Evolutionary conservation across 2,329 filamentous ascomycete species (phyloP).

Genomic region (Venturia carpophila): DNA sequence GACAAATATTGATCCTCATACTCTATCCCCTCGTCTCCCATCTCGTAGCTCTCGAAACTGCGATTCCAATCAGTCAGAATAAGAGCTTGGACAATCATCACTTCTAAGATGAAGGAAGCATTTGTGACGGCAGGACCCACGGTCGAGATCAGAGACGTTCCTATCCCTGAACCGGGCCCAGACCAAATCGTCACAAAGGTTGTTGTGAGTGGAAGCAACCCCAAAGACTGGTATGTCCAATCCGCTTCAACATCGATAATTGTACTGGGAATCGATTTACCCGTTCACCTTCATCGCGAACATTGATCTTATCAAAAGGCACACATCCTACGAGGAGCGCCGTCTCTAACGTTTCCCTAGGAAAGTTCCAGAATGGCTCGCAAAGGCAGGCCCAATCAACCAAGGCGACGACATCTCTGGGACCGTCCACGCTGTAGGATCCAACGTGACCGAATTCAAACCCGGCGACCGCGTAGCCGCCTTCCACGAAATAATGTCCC

Average conservation of each 20-base stretch:
- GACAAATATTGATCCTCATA: neutral
- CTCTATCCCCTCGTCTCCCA: no score
- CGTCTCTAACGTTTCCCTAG: neutral
- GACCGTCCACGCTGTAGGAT: constrained; percentile 47
- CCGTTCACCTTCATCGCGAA: no score
- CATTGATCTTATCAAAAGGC: no score
- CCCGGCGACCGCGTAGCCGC: constrained; percentile 50
- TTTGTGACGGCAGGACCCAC: constrained; percentile 28
- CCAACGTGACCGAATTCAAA: constrained; percentile 50
- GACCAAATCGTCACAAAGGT: constrained; percentile 23
- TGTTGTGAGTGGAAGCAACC: constrained; percentile 34
- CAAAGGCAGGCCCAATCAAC: constrained; percentile 31
- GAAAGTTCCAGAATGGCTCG: constrained; percentile 19
- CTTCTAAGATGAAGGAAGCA: constrained; percentile 24
- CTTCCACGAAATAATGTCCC: constrained; percentile 47
- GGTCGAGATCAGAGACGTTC: constrained; percentile 33
- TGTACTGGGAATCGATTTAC: no score
- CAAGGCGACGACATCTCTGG: constrained; percentile 50
- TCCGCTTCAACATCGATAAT: neutral
- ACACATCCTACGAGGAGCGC: no score
- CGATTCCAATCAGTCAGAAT: neutral
- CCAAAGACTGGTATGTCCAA: constrained; percentile 40
- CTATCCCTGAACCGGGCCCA: constrained; percentile 28
- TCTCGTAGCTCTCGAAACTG: neutral
- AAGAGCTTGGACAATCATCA: neutral